Conservation (phyloP, 2,329 filamentous ascomycete species). For the Neurospora sp. region DNA sequence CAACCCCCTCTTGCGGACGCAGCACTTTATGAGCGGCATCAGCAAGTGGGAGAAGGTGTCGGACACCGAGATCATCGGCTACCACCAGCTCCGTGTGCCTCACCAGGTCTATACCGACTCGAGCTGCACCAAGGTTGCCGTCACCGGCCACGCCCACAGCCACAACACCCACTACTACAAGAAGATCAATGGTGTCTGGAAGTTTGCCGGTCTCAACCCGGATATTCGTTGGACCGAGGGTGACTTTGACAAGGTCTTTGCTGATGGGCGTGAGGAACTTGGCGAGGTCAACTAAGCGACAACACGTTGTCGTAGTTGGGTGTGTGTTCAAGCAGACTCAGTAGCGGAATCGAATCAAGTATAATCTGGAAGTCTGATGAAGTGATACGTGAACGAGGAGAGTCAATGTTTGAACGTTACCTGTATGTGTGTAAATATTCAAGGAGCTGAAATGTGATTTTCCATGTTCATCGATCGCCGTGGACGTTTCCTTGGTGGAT, state of each 20-base stretch:
- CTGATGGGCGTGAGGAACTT: slow-evolving; percentile 27
- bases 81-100: slow-evolving; percentile 51
- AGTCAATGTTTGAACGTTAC: not conserved
- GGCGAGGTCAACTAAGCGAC: slow-evolving; percentile 15
- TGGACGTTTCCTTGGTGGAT: not conserved
- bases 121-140: slow-evolving; percentile 34
- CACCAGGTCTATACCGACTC: slow-evolving; percentile 50
- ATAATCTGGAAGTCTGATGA: not conserved
- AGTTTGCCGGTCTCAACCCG: slow-evolving; percentile 47
- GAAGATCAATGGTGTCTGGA: slow-evolving; percentile 50
- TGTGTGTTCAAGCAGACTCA: not conserved
- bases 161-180: slow-evolving; percentile 48
- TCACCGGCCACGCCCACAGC: slow-evolving; percentile 51
- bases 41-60: slow-evolving; percentile 46
- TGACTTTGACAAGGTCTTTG: slow-evolving; percentile 47
- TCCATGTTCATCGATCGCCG: not conserved
- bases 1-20: slow-evolving; percentile 50
- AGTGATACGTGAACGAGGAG: not conserved
- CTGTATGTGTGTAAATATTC: not conserved
- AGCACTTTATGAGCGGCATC: slow-evolving; percentile 52
- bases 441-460: not conserved
- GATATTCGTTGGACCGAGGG: slow-evolving; percentile 48
- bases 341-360: not conserved
- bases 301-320: not conserved
- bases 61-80: slow-evolving; percentile 48